Evolutionary conservation across 306 rosid genomes (phyloP), one percentile per base, ranked within the genome.

Genomic region (Malus sylvestris): DNA sequence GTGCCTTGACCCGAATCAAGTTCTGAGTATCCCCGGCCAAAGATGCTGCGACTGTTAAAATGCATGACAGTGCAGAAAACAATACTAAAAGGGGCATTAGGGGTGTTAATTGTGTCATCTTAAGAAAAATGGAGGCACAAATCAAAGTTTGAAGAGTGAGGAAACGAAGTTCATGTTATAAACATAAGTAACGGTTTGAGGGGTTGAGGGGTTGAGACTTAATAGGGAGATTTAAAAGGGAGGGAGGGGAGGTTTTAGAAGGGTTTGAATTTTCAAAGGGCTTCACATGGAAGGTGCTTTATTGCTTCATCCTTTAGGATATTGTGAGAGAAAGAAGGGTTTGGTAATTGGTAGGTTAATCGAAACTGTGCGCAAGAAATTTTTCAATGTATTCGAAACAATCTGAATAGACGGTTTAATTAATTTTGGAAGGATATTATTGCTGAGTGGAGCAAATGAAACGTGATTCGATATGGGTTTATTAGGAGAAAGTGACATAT

Each of bases 1-100:
- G 78, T 3, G 82, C 69, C 81, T 92, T 95, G 30, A 92, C 93
- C 40, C 79, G 81, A 7, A 89, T 78, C 30, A 95, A 73, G 81
- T 88, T 85, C 61, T 83, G 85, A 20, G 72, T 27, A 68, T 92
- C 91, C 46, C 79, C 78, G 11, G 71, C 14, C 0, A 81, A 83
- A 40, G 88, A 79, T 3, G 71, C 38, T 13, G 10, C 71, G 20
- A 51, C 63, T 7, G 60, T 35, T 46, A 78, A 58, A 53, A 67
- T 25, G 40, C 45, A 74, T 10, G 67, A 67, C 4, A 67, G 78
- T 6, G 77, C 51, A 3, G 52, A 19, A 51, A 52, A 72, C 2
- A 75, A 27, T 2, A 88, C 12, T 10, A 62, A 33, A 68, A 42
- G 3, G 5, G 80, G 19, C 59, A 32, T 33, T 35, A 76, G 68